Evolutionary conservation across 2,329 filamentous ascomycete genomes (phyloP).

Genomic region (Pseudogymnoascus sp.): DNA sequence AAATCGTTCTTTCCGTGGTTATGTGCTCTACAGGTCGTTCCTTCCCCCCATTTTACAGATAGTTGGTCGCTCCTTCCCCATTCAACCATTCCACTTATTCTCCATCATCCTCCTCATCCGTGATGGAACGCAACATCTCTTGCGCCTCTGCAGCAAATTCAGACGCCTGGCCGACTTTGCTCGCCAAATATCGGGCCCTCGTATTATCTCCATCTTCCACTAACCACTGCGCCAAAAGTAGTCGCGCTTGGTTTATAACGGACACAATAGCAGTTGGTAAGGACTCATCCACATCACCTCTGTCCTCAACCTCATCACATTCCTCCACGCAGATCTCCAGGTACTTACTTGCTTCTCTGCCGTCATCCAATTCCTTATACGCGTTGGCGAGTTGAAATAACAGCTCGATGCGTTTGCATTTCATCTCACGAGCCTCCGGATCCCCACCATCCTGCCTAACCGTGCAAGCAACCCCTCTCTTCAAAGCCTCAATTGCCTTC

Average conservation of each 20-base stretch:
- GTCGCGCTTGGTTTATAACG: neutral
- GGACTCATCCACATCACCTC: neutral
- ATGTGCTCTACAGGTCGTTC: too few relatives aligned
- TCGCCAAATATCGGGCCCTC: neutral
- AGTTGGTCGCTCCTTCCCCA: too few relatives aligned
- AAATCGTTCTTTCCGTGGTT: too few relatives aligned
- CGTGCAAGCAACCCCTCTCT: neutral
- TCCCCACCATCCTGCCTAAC: neutral
- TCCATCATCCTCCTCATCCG: too few relatives aligned
- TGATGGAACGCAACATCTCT: too few relatives aligned
- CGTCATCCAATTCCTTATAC: neutral
- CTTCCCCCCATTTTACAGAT: too few relatives aligned
- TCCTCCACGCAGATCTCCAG: neutral
- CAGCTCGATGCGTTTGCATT: neutral
- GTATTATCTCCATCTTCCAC: neutral
- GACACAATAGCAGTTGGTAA: neutral
- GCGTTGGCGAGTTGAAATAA: neutral
- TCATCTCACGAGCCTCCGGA: neutral
- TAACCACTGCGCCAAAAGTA: neutral
- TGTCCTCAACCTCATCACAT: neutral
- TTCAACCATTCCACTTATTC: too few relatives aligned
- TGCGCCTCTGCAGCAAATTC: neutral
- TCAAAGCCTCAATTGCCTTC: neutral
- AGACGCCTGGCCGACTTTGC: neutral
- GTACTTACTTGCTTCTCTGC: neutral